A percentile compares a stretch with the other conserved stretches of the same genome.
phyloP scores from a whole-genome alignment of 2,329 filamentous ascomycete genomes.

The Thielaviopsis euricoi region DNA sequence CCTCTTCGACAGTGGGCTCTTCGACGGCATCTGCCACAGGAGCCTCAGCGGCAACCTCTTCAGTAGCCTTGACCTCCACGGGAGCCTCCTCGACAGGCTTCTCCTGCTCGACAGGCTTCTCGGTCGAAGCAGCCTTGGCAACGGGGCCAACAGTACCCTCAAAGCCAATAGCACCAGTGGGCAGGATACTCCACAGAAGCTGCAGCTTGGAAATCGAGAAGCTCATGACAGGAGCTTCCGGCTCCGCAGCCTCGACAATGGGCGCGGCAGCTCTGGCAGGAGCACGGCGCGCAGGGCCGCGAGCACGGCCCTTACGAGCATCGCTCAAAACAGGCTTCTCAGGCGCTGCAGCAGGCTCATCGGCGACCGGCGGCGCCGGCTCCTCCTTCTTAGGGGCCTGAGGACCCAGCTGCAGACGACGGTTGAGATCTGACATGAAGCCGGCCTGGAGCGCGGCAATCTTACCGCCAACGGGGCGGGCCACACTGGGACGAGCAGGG shows the following conservation, averaged over 20 bases:
- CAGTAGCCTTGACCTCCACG: neutral
- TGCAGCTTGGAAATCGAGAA: constrained; percentile 31
- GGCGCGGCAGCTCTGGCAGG: constrained; percentile 34
- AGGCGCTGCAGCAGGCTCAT: constrained; percentile 36
- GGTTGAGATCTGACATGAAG: constrained; percentile 88
- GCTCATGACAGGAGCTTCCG: constrained; percentile 18
- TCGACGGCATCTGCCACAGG: constrained; percentile 13
- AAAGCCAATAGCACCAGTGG: constrained; percentile 28
- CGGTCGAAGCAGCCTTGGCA: neutral
- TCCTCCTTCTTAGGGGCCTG: constrained; percentile 63
- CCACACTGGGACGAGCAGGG: constrained; percentile 32
- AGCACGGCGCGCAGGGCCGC: constrained; percentile 67
- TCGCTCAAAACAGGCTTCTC: constrained; percentile 57
- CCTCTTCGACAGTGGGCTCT: no score
- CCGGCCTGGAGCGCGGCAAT: constrained; percentile 81
- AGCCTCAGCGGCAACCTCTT: constrained; percentile 5
- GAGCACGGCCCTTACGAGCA: constrained; percentile 77
- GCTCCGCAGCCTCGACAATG: constrained; percentile 18
- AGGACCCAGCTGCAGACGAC: constrained; percentile 74
- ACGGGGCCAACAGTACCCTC: constrained; percentile 19
- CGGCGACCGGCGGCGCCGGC: constrained; percentile 28
- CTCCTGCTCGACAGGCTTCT: neutral
- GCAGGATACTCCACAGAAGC: constrained; percentile 35
- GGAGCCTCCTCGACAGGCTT: neutral
- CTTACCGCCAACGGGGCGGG: constrained; percentile 61